These are phyloP conservation scores for Boechera stricta DNA, from an alignment of 345 rosid genomes.

Conservation along the genomic window DNA sequence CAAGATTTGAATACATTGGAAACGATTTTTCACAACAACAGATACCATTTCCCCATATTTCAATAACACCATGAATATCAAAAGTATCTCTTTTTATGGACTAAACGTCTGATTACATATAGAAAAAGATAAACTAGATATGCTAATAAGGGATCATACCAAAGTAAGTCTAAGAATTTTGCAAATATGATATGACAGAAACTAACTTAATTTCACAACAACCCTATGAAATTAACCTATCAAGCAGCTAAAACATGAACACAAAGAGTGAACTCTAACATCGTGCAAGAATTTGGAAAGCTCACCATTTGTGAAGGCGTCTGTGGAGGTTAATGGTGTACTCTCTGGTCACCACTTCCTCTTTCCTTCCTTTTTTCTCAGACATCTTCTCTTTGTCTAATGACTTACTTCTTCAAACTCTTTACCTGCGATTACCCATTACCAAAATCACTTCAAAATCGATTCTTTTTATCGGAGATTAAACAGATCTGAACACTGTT, in stretches of 20 bases:
- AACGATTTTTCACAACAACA: neutral
- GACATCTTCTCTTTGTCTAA: conserved; percentile 49
- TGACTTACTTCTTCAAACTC: conserved; percentile 6
- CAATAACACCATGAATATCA: neutral
- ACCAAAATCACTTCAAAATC: neutral
- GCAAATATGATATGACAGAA: neutral
- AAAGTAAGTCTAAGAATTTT: neutral
- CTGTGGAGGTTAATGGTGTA: conserved; percentile 74
- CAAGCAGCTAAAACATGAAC: conserved; percentile 9
- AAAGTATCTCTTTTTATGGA: neutral
- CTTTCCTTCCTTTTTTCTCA: conserved; percentile 64
- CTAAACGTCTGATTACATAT: neutral
- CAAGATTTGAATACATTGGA: too few relatives aligned
- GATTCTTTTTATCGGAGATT: neutral
- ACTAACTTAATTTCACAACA: neutral
- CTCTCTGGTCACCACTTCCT: conserved; percentile 74
- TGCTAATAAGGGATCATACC: neutral
- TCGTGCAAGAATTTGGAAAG: neutral
- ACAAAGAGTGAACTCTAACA: neutral
- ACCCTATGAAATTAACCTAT: neutral
- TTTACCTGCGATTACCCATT: conserved; percentile 30
- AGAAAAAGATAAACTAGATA: neutral
- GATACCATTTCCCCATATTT: neutral
- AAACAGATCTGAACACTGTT: conserved; percentile 1
- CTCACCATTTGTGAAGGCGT: conserved; percentile 70